Base-by-base conservation (phyloP, 2,329 filamentous ascomycete genomes). In the Talaromyces verruculosus region DNA sequence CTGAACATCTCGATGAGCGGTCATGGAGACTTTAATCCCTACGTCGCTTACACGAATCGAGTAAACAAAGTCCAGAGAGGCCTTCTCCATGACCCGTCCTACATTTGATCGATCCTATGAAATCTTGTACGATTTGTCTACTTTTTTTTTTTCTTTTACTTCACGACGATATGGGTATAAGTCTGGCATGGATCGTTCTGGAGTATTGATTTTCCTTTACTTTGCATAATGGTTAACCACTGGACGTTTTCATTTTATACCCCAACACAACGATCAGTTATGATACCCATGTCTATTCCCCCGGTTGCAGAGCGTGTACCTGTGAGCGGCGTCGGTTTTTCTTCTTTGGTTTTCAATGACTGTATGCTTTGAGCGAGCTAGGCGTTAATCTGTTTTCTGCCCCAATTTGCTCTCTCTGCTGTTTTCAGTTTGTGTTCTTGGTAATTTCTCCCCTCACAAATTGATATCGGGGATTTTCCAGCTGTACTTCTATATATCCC, bases 11-110 rank as follows among this genome's bases (percentile, higher is more conserved):
- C 17, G 45, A 66, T 60, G 68, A 76, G 28, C 70, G 74, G 28
- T 68, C 71, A 43, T 80, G 78, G 78, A 76, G 74, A 64, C 73
- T 80, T 51, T 80, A 71, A 57, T 7, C 15, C 22, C n/a, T 41
- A 15, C 0, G 25, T 28, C 13, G 13, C 37, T 33, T 33, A 55
- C 5, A 49, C 10, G 19, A n/a, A 7, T 33, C 1, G 30, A 33
- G 4, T 7, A 30, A 7, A 6, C 30, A 1, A 30, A 30, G 30
- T 30, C 30, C 4, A 30, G 30, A 33, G 17, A 37, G 13, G 5
- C 28, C 33, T 59, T 59, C 53, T 11, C 30, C 11, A 22, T 22
- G 3, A 33, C 15, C 2, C 19, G 41, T 30, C 7, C 41, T 61
- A 13, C n/a, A 33, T 33, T 53, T 53, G n/a, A 63, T 41, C 1